These are phyloP conservation scores for Ogataea minuta DNA, from an alignment of 805 yeast genomes.

Conservation along the genomic window DNA sequence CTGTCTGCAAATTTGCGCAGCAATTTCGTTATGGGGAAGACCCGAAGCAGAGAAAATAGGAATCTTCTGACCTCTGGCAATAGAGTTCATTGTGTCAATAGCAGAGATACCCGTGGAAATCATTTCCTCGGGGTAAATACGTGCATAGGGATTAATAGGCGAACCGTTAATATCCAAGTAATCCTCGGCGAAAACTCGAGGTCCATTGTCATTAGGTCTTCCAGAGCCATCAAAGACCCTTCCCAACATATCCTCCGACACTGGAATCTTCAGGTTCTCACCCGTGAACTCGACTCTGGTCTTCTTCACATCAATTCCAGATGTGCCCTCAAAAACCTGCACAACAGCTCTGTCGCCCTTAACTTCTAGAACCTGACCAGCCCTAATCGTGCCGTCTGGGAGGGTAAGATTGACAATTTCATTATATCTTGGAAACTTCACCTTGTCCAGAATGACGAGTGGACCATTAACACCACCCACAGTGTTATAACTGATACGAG, in stretches of 20 bases:
- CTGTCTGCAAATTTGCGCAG: constrained; percentile 99
- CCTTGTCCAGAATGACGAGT: constrained; percentile 83
- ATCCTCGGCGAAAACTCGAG: constrained; percentile 97
- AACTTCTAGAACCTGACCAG: constrained; percentile 98
- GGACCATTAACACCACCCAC: constrained; percentile 99
- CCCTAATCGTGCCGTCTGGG: constrained; percentile 92
- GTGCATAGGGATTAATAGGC: constrained; percentile 96
- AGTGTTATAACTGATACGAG: constrained; percentile 90
- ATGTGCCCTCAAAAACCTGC: constrained; percentile 98
- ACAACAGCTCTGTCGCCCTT: constrained; percentile 96
- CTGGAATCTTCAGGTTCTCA: constrained; percentile 86
- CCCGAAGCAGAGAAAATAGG: constrained; percentile 99
- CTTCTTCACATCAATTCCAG: constrained; percentile 97
- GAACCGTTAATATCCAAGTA: constrained; percentile 98
- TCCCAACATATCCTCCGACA: constrained; percentile 95
- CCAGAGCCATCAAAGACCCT: constrained; percentile 99
- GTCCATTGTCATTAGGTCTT: constrained; percentile 97
- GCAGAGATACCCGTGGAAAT: constrained; percentile 98
- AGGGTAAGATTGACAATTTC: constrained; percentile 96
- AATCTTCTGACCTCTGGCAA: constrained; percentile 99
- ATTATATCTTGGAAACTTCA: constrained; percentile 85
- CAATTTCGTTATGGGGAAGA: constrained; percentile 98
- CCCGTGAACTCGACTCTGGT: constrained; percentile 98
- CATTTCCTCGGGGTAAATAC: constrained; percentile 99
- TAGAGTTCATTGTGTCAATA: constrained; percentile 98